Conservation (phyloP, 129 eudicot genomes). For the Heracleum sosnowskyi region DNA sequence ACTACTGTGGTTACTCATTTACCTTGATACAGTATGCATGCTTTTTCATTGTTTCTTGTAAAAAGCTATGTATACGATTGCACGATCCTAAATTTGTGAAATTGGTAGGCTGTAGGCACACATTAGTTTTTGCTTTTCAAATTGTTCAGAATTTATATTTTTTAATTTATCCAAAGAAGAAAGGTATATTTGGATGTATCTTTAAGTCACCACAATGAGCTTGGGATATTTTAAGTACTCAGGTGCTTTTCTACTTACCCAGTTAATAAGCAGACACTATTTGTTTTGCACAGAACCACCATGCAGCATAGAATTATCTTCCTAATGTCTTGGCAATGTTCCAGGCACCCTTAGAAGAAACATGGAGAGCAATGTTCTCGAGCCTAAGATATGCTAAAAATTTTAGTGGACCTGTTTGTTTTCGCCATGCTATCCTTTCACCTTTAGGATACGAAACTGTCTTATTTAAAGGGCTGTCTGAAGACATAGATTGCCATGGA, state of each 20-base stretch:
- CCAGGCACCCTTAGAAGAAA: constrained; percentile 86
- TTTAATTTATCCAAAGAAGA: neutral
- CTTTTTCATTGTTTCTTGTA: neutral
- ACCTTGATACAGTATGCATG: neutral
- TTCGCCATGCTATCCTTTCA: constrained; percentile 79
- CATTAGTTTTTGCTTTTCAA: constrained; percentile 4
- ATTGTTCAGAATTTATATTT: neutral
- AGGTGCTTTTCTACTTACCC: neutral
- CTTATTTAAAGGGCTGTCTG: constrained; percentile 65
- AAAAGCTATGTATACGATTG: neutral
- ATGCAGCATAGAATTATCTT: neutral
- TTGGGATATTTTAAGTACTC: neutral
- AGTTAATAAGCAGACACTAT: neutral
- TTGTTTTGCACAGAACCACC: neutral
- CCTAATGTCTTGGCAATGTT: constrained; percentile 6
- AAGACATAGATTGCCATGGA: constrained; percentile 60
- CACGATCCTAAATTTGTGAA: neutral
- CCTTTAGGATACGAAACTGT: constrained; percentile 95
- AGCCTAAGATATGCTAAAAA: constrained; percentile 81
- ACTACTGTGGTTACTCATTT: neutral
- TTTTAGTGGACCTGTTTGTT: constrained; percentile 71
- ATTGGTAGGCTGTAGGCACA: too few relatives aligned
- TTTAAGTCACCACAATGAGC: neutral
- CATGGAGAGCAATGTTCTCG: constrained; percentile 86
- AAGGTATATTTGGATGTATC: neutral